Conservation (phyloP, 179 eudicot species). For the Carnegiea gigantea region DNA sequence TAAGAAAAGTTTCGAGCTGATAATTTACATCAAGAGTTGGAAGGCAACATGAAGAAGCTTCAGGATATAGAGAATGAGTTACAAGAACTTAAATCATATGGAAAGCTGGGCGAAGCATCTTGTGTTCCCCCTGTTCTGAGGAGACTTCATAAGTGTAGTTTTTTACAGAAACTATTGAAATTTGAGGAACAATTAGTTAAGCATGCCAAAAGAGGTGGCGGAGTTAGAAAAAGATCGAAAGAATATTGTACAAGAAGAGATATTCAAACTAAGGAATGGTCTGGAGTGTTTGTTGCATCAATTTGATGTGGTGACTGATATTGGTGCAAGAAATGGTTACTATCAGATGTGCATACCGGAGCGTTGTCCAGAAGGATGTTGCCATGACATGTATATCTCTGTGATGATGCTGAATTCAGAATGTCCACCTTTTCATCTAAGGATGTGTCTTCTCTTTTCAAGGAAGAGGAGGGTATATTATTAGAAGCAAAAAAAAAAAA, state of each 20-base stretch:
- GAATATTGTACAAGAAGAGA: slow-evolving; percentile 46
- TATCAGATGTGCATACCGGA: slow-evolving; percentile 18
- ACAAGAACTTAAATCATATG: slow-evolving; percentile 24
- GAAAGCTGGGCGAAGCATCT: slow-evolving; percentile 26
- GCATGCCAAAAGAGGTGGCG: slow-evolving; percentile 73
- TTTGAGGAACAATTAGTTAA: slow-evolving; percentile 66
- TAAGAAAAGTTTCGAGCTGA: slow-evolving; percentile 33
- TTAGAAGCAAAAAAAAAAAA: too few species aligned
- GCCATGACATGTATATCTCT: slow-evolving; percentile 9
- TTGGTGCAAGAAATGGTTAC: slow-evolving; percentile 42
- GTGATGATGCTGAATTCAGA: slow-evolving; percentile 33
- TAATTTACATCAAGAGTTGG: slow-evolving; percentile 26
- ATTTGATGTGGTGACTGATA: slow-evolving; percentile 45
- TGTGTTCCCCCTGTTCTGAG: slow-evolving; percentile 18
- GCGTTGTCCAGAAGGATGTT: slow-evolving; percentile 30
- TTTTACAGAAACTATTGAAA: slow-evolving; percentile 62
- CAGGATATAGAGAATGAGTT: slow-evolving; percentile 43
- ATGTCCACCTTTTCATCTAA: slow-evolving; percentile 37
- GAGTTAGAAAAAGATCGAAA: slow-evolving; percentile 57
- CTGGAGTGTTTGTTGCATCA: slow-evolving; percentile 41
- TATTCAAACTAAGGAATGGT: slow-evolving; percentile 52
- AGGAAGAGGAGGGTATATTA: slow-evolving; percentile 25
- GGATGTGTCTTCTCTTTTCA: slow-evolving; percentile 36
- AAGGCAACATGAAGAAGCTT: slow-evolving; percentile 27
- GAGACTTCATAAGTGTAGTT: slow-evolving; percentile 37